phyloP scores from a whole-genome alignment of 1,139 yeast genomes.

The Yamadazyma blattariae region DNA sequence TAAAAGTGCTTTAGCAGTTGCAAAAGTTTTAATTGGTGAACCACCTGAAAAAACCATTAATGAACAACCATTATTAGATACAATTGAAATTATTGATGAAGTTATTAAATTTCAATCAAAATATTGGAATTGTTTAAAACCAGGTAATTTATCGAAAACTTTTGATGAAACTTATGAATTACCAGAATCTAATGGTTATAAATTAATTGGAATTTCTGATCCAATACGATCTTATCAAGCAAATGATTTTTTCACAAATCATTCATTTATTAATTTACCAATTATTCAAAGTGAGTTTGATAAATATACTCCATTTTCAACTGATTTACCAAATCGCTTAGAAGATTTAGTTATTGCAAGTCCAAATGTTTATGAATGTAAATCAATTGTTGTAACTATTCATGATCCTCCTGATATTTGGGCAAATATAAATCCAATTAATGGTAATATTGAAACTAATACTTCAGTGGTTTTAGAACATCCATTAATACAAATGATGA shows the following conservation, averaged over 20 bases:
- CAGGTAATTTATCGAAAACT: conserved; percentile 49
- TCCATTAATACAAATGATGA: conserved; percentile 38
- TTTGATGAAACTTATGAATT: conserved; percentile 43
- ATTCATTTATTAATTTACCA: conserved; percentile 68
- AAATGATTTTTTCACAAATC: conserved; percentile 49
- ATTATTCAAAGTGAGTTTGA: conserved; percentile 38
- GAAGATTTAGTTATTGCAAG: conserved; percentile 78
- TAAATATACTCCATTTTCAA: conserved; percentile 30
- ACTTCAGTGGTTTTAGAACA: conserved; percentile 61
- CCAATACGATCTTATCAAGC: conserved; percentile 75
- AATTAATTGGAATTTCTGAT: conserved; percentile 54
- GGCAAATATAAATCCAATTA: conserved; percentile 80
- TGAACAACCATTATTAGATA: conserved; percentile 66
- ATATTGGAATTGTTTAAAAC: conserved; percentile 83
- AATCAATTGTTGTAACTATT: conserved; percentile 64
- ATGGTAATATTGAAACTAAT: conserved; percentile 73
- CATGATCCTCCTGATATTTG: conserved; percentile 95
- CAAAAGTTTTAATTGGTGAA: conserved; percentile 89
- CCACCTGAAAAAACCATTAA: conserved; percentile 78
- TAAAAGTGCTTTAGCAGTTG: conserved; percentile 85
- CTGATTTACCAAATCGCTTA: conserved; percentile 46
- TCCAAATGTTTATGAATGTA: conserved; percentile 63
- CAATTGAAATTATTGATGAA: conserved; percentile 82
- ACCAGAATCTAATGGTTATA: conserved; percentile 27
- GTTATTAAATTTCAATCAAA: conserved; percentile 79